Evolutionary conservation across 2,329 filamentous ascomycete species (phyloP).

Genomic region (Apiospora kogelbergensis): DNA sequence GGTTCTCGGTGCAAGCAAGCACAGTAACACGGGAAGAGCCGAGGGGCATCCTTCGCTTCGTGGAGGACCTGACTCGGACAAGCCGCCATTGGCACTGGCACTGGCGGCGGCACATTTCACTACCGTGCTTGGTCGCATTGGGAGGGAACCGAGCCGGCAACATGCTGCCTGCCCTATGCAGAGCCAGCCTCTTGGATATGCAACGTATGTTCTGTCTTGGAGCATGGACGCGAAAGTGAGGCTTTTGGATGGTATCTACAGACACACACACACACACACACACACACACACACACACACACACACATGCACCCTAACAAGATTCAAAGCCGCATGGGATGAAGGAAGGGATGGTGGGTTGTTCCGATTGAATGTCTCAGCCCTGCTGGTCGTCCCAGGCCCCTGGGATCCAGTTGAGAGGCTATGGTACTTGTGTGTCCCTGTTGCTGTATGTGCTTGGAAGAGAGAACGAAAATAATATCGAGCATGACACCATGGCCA

Average conservation of each 20-base stretch:
- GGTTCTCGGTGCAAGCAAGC: background rate
- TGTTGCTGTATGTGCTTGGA: background rate
- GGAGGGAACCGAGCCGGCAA: background rate
- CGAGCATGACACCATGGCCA: background rate
- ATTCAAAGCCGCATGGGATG: background rate
- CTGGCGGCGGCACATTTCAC: background rate
- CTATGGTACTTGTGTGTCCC: background rate
- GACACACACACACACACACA: background rate
- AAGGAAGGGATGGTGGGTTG: background rate
- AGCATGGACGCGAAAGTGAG: background rate
- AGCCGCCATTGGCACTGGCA: background rate
- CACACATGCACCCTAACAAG: background rate
- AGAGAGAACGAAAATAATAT: background rate
- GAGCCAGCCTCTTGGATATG: background rate
- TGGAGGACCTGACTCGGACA: background rate
- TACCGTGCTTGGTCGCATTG: background rate
- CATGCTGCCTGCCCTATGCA: background rate
- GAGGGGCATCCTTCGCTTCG: background rate
- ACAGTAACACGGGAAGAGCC: background rate
- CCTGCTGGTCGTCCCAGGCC: background rate
- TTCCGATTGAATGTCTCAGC: background rate
- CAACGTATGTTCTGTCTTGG: no score
- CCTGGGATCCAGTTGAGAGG: background rate
- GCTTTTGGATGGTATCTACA: background rate
- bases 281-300: no score